Conservation (phyloP, 352 stramenopile genomes). For the Phytophthora melonis region DNA sequence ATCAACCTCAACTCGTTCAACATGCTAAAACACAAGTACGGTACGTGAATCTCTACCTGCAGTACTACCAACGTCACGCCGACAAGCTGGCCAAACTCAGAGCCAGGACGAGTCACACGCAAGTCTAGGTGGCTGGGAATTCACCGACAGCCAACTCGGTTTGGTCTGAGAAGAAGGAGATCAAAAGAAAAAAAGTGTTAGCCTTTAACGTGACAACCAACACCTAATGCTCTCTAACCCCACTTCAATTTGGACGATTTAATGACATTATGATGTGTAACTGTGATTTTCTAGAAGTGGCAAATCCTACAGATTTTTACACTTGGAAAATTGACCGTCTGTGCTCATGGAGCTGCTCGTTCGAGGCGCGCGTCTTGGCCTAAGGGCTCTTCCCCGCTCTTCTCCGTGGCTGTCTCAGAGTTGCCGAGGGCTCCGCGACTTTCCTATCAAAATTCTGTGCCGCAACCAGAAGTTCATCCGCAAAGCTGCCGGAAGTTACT, state of each 20-base stretch:
- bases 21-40: no score
- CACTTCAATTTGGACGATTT: not conserved
- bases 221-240: not conserved
- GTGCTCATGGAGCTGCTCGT: slow-evolving; percentile 29
- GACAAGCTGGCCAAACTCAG: no score
- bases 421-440: slow-evolving; percentile 56
- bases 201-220: no score
- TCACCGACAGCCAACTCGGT: no score
- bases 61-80: no score
- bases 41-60: no score
- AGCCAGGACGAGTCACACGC: no score
- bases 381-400: not conserved
- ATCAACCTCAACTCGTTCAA: no score
- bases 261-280: not conserved
- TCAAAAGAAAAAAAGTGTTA: no score
- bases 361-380: slow-evolving; percentile 8
- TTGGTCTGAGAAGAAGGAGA: no score
- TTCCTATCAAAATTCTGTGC: slow-evolving; percentile 65
- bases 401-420: slow-evolving; percentile 16
- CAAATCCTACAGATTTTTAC: not conserved
- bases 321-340: not conserved
- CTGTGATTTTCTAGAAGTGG: not conserved
- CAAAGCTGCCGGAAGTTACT: slow-evolving; percentile 52
- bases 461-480: slow-evolving; percentile 76
- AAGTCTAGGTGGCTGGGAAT: no score